Evolutionary conservation across 1,284 basidiomycete species (phyloP).

Genomic region (Austropuccinia psidii): DNA sequence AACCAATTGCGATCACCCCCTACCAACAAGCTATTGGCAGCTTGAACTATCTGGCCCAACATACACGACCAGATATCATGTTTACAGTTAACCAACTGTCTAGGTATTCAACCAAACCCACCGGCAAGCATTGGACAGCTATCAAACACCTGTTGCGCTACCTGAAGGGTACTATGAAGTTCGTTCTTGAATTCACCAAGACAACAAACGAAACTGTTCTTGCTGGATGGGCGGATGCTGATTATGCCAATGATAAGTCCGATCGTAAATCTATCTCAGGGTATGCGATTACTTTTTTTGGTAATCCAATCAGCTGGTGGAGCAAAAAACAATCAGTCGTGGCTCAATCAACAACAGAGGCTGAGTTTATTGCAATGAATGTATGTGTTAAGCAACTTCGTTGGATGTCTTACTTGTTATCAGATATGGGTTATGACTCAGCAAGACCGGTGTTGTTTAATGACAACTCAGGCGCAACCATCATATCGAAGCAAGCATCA

Average conservation of each 20-base stretch:
- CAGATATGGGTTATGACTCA: too few relatives aligned
- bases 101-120: not conserved
- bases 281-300: slow-evolving; percentile 4
- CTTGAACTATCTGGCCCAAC: not conserved
- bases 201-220: not conserved
- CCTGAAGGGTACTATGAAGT: not conserved
- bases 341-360: not conserved
- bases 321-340: not conserved
- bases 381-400: not conserved
- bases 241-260: not conserved
- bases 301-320: slow-evolving; percentile 3
- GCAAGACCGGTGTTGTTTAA: too few relatives aligned
- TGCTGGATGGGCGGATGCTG: slow-evolving; percentile 13
- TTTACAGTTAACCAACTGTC: not conserved
- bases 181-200: not conserved
- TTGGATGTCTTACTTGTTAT: slow-evolving; percentile 3
- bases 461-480: not conserved
- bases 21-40: not conserved
- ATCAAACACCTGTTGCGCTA: not conserved
- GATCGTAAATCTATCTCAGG: not conserved
- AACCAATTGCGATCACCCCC: not conserved
- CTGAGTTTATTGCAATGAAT: not conserved
- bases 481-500: not conserved
- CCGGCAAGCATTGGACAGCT: not conserved
- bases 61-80: not conserved